Conservation (phyloP, 192 early-diverging fungal species). For the Thoreauomyces humboldtii region DNA sequence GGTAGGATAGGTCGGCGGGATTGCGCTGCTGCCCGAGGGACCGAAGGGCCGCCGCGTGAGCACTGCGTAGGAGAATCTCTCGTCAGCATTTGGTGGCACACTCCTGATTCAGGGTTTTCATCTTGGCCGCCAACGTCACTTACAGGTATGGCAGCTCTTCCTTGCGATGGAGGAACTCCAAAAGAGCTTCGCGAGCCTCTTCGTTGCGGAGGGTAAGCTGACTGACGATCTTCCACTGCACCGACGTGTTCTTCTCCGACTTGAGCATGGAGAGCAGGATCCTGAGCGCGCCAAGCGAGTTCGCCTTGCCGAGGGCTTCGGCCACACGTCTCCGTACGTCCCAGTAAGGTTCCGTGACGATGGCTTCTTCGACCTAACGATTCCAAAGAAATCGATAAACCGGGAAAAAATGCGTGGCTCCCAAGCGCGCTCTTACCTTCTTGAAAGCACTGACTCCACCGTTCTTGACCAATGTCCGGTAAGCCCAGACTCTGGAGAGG, state of each 20-base stretch:
- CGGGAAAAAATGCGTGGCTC: not conserved
- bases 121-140: too few species aligned
- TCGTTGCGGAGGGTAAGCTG: constrained; percentile 25
- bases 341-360: constrained; percentile 35
- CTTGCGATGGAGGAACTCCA: constrained; percentile 26
- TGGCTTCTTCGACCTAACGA: not conserved
- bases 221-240: constrained; percentile 20
- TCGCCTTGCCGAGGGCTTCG: constrained; percentile 35
- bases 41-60: constrained; percentile 26
- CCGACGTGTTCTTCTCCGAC: constrained; percentile 40
- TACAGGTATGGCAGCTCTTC: constrained; percentile 9
- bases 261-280: constrained; percentile 37
- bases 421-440: too few species aligned
- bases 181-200: constrained; percentile 33
- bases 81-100: not conserved
- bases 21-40: constrained; percentile 45
- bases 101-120: too few species aligned
- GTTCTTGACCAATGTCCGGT: constrained; percentile 45
- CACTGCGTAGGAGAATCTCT: too few species aligned
- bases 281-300: constrained; percentile 31
- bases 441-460: constrained; percentile 35
- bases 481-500: constrained; percentile 40
- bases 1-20: constrained; percentile 38
- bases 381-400: not conserved
- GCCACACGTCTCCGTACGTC: constrained; percentile 40